Percentiles rank a stretch among this genome's conserved stretches.
Conservation (phyloP, 352 stramenopile genomes). For the Phytophthora palmivora region DNA sequence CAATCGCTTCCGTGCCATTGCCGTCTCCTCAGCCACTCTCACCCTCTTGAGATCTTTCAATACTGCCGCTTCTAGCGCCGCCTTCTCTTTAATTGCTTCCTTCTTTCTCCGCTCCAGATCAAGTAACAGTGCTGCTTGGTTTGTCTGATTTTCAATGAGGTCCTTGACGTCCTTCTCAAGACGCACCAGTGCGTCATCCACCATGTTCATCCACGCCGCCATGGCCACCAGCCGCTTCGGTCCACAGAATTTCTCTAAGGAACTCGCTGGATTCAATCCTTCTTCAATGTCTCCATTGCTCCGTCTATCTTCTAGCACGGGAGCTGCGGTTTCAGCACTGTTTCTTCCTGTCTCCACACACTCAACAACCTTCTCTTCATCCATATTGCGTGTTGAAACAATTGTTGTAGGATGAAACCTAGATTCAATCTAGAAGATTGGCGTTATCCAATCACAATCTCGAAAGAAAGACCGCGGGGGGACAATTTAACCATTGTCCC, state of each 20-base stretch:
- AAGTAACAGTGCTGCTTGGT: constrained; percentile 10
- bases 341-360: constrained; percentile 13
- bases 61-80: constrained; percentile 12
- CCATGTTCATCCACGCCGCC: constrained; percentile 34
- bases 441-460: constrained; percentile 41
- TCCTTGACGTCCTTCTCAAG: constrained; percentile 19
- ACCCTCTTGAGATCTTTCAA: constrained; percentile 27
- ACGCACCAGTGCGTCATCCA: constrained; percentile 21
- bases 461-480: constrained; percentile 2
- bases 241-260: constrained; percentile 33
- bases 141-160: constrained; percentile 16
- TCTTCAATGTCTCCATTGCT: constrained; percentile 61
- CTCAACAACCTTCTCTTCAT: too few species aligned
- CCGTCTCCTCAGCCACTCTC: constrained; percentile 32
- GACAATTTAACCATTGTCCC: too few species aligned
- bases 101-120: constrained; percentile 27
- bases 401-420: too few species aligned
- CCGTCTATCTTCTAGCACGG: constrained; percentile 64
- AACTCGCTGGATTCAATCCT: constrained; percentile 46
- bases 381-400: too few species aligned
- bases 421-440: not conserved
- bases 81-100: constrained; percentile 14
- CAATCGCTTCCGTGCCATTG: constrained; percentile 29
- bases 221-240: constrained; percentile 29
- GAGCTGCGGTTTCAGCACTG: not conserved